These are phyloP conservation scores for Chlamydomonas schloesseri DNA, from an alignment of 139 green algal species.

Conservation along the genomic window DNA sequence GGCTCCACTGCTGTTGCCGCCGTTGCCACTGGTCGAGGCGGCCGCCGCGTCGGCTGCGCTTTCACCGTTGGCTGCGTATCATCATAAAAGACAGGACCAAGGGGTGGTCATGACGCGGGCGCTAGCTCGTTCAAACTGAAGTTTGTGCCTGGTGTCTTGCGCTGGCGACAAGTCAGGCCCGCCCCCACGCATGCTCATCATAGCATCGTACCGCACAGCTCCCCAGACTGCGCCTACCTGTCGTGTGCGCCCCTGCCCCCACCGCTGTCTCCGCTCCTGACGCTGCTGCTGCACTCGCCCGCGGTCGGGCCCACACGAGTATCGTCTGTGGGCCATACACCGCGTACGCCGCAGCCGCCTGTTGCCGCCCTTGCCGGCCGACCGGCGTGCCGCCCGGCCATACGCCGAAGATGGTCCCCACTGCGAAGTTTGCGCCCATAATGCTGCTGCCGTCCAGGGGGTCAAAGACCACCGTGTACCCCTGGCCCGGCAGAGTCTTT, in stretches of 20 bases:
- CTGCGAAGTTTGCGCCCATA: constrained; percentile 82
- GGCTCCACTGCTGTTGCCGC: too few species aligned
- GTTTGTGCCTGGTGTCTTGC: too few species aligned
- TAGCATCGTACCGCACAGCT: too few species aligned
- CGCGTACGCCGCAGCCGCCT: constrained; percentile 80
- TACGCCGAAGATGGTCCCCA: constrained; percentile 90
- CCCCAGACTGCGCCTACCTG: too few species aligned
- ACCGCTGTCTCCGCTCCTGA: constrained; percentile 6
- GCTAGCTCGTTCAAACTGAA: too few species aligned
- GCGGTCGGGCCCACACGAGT: constrained; percentile 77
- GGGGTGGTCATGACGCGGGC: too few species aligned
- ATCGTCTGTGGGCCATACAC: constrained; percentile 86
- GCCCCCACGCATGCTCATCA: too few species aligned
- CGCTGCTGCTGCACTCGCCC: neutral
- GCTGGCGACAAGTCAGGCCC: too few species aligned
- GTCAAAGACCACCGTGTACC: constrained; percentile 86
- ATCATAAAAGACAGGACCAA: too few species aligned
- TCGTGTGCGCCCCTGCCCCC: neutral
- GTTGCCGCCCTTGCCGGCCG: constrained; percentile 67
- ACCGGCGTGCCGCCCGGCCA: constrained; percentile 76
- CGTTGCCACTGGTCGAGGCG: neutral
- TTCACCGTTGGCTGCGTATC: neutral
- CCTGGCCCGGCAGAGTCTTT: constrained; percentile 55
- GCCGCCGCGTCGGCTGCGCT: neutral
- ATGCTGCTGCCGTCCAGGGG: constrained; percentile 87